Percentiles rank a stretch among this genome's conserved stretches.
Evolutionary conservation across 495 filamentous ascomycete species (phyloP).

Genomic region (Staphylotrichum longicolle): DNA sequence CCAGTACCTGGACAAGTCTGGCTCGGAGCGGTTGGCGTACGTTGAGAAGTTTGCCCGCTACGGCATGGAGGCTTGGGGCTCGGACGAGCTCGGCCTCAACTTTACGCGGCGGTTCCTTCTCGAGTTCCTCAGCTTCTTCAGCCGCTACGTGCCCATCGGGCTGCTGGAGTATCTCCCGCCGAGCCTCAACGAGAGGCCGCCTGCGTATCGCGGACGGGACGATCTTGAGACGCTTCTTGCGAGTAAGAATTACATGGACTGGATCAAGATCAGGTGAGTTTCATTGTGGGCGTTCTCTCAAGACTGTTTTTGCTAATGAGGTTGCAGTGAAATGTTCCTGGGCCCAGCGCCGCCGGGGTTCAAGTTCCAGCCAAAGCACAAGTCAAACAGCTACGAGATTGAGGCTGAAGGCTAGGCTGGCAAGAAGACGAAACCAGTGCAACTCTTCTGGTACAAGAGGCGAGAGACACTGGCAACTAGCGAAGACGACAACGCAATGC

Average conservation of each 20-base stretch:
- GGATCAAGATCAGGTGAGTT: constrained; percentile 95
- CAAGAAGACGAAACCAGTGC: not conserved
- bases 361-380: constrained; percentile 97
- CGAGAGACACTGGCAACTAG: too few species aligned
- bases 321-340: constrained; percentile 87
- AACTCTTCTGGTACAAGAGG: too few species aligned
- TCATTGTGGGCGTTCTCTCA: not conserved
- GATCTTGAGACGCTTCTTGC: constrained; percentile 88
- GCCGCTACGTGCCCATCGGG: constrained; percentile 86
- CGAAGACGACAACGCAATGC: too few species aligned
- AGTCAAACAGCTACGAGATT: constrained; percentile 76
- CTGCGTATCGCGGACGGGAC: constrained; percentile 75
- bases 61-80: constrained; percentile 90
- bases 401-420: constrained; percentile 53
- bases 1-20: constrained; percentile 93
- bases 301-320: constrained; percentile 7
- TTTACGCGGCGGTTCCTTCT: constrained; percentile 85
- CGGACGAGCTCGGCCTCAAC: constrained; percentile 88
- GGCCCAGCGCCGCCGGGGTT: constrained; percentile 87
- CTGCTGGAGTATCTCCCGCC: constrained; percentile 85
- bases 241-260: constrained; percentile 89
- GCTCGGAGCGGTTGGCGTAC: constrained; percentile 78
- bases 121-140: constrained; percentile 91
- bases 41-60: constrained; percentile 86
- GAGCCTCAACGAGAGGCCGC: constrained; percentile 80